phyloP scores from a whole-genome alignment of 371 early-diverging fungal species.

The Actinomortierella wolfii region DNA sequence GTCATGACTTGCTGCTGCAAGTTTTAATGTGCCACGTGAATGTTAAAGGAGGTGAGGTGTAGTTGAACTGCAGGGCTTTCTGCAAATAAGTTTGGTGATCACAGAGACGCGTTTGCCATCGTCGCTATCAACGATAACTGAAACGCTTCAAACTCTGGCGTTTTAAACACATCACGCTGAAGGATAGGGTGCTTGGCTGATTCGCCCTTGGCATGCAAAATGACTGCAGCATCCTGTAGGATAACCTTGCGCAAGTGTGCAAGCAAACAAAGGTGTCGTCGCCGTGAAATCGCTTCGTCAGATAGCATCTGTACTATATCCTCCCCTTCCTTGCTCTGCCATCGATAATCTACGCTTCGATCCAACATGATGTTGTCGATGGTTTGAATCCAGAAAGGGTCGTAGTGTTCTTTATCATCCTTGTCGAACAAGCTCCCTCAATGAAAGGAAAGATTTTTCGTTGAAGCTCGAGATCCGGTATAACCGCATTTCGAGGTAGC shows the following conservation, averaged over 20 bases:
- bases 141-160: constrained; percentile 1
- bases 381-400: background rate
- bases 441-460: constrained; percentile 1
- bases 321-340: background rate
- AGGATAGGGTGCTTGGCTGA: background rate
- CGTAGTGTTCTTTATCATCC: background rate
- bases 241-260: constrained; percentile 4
- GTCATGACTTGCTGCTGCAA: constrained; percentile 3
- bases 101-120: background rate
- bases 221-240: constrained; percentile 7
- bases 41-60: background rate
- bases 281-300: background rate
- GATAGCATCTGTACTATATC: background rate
- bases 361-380: constrained; percentile 7
- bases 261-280: constrained; percentile 1
- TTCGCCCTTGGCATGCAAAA: background rate
- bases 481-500: background rate
- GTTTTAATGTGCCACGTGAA: background rate
- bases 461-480: background rate
- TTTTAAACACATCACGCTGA: background rate
- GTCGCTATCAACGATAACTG: background rate
- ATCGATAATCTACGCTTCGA: constrained; percentile 1
- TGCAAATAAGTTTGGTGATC: background rate
- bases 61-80: background rate
- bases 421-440: background rate